Conservation (phyloP, 2,329 filamentous ascomycete species). For the Penicillium sp. region DNA sequence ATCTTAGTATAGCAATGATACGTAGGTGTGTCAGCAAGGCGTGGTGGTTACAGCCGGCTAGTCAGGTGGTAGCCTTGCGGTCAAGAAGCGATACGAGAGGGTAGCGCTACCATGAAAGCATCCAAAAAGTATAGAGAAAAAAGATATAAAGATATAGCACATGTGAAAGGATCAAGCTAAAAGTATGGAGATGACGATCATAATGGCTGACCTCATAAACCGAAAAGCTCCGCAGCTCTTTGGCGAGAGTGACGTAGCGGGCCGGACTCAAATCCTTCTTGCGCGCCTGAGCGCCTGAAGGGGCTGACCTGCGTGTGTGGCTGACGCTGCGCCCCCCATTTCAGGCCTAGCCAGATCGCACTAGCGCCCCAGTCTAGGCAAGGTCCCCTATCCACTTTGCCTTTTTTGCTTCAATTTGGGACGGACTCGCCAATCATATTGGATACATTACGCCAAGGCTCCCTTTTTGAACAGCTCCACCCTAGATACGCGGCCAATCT, state of each 20-base stretch:
- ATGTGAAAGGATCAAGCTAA: not conserved
- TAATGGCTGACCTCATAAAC: not conserved
- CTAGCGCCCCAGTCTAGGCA: not conserved
- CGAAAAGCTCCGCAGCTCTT: conserved; percentile 5
- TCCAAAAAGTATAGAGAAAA: not conserved
- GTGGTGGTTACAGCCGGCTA: not conserved
- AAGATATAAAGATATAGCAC: not conserved
- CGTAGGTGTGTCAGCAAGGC: not conserved
- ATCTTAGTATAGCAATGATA: not conserved
- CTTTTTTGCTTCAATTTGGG: not conserved
- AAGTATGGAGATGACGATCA: not conserved
- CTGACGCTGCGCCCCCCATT: not conserved
- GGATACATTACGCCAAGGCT: no score
- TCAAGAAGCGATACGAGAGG: not conserved
- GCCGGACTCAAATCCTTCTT: no score
- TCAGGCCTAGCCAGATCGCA: not conserved
- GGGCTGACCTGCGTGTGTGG: not conserved
- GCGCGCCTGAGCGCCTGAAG: not conserved
- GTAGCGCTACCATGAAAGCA: not conserved
- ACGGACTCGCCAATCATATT: not conserved
- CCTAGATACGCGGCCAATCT: not conserved
- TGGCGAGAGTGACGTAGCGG: conserved; percentile 26
- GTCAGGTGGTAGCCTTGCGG: not conserved
- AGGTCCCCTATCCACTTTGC: not conserved
- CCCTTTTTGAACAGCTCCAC: not conserved